These are phyloP conservation scores for Lepidium sativum DNA, from an alignment of 345 rosid genomes.

Conservation along the genomic window DNA sequence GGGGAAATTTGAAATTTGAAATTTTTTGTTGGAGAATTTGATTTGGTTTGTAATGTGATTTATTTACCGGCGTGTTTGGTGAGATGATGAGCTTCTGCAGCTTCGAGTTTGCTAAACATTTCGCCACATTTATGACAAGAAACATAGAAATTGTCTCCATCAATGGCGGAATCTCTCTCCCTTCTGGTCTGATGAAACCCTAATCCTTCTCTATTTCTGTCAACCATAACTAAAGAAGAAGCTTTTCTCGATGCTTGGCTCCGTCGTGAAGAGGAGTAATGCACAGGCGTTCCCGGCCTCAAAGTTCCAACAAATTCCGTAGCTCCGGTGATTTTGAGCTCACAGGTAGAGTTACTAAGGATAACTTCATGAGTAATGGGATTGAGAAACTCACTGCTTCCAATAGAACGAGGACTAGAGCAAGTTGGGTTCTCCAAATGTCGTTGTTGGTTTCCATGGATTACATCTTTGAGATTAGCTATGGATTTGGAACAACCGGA, in stretches of 20 bases:
- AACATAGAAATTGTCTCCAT: slow-evolving; percentile 40
- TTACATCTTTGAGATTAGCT: slow-evolving; percentile 93
- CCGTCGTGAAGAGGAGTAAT: slow-evolving; percentile 49
- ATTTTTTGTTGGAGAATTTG: neutral
- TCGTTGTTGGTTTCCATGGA: slow-evolving; percentile 86
- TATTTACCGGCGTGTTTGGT: slow-evolving; percentile 83
- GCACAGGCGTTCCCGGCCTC: slow-evolving; percentile 89
- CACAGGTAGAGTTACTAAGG: slow-evolving; percentile 74
- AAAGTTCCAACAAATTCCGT: slow-evolving; percentile 65
- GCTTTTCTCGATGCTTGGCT: slow-evolving; percentile 26
- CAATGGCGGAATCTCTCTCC: slow-evolving; percentile 34
- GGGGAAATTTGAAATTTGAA: neutral
- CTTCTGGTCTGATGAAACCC: slow-evolving; percentile 35
- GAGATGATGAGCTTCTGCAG: slow-evolving; percentile 91
- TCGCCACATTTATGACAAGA: slow-evolving; percentile 96
- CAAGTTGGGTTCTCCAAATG: slow-evolving; percentile 85
- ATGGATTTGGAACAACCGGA: slow-evolving; percentile 97
- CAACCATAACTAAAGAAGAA: slow-evolving; percentile 33
- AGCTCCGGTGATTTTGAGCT: slow-evolving; percentile 72
- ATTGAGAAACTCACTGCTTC: slow-evolving; percentile 96
- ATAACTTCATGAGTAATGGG: slow-evolving; percentile 94
- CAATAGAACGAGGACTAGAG: slow-evolving; percentile 95
- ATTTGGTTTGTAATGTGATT: neutral
- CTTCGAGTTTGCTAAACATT: slow-evolving; percentile 77
- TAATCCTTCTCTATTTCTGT: slow-evolving; percentile 45